These are phyloP conservation scores for Paspalum vaginatum DNA, from an alignment of 176 grass and related monocot genomes.

Conservation along the genomic window DNA sequence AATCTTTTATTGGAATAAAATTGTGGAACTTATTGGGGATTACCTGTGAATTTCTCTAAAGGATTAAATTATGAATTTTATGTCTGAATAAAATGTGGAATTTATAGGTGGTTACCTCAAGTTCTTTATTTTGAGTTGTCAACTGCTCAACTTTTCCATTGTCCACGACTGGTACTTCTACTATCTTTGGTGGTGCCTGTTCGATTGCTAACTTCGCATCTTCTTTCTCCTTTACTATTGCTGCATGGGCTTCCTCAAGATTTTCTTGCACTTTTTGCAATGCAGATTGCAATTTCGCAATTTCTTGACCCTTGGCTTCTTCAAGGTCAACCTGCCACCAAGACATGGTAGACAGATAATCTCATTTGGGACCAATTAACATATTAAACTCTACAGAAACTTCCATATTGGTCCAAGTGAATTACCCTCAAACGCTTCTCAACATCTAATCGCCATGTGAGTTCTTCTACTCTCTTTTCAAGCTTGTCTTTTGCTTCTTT, in stretches of 20 bases:
- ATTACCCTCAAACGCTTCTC: conserved; percentile 91
- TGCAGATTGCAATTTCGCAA: conserved; percentile 66
- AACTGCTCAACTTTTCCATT: conserved; percentile 68
- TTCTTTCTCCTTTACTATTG: conserved; percentile 75
- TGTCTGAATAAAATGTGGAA: conserved; percentile 24
- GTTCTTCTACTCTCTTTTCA: conserved; percentile 93
- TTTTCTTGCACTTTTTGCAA: conserved; percentile 83
- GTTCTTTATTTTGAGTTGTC: conserved; percentile 66
- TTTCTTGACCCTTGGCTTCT: conserved; percentile 82
- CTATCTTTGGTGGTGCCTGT: conserved; percentile 83
- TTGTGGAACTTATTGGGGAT: too few relatives aligned
- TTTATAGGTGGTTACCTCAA: conserved; percentile 57
- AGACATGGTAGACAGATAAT: conserved; percentile 36
- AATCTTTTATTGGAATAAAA: conserved; percentile 26
- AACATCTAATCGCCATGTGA: conserved; percentile 85
- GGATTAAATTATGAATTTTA: conserved; percentile 22
- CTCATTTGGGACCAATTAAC: conserved; percentile 4
- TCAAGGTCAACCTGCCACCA: conserved; percentile 73
- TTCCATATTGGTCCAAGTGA: conserved; percentile 29
- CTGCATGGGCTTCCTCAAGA: conserved; percentile 64
- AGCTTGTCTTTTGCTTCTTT: conserved; percentile 97
- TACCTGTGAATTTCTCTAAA: not conserved
- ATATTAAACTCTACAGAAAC: conserved; percentile 13
- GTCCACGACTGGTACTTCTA: conserved; percentile 78
- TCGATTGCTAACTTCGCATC: conserved; percentile 77